These are phyloP conservation scores for Arthrinium phaeospermum DNA, from an alignment of 2,329 filamentous ascomycete species.

Conservation along the genomic window DNA sequence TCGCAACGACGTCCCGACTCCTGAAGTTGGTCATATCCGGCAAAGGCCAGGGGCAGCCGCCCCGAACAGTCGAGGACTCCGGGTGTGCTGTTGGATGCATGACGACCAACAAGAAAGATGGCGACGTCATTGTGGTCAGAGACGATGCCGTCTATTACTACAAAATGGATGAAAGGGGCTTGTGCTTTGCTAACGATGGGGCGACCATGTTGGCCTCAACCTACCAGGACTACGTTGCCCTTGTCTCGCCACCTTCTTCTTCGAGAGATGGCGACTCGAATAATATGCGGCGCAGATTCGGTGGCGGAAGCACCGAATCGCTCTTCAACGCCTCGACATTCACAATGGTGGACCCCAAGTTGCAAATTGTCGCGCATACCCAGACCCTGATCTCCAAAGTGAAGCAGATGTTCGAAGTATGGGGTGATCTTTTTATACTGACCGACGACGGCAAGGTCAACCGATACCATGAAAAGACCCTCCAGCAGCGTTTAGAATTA, in stretches of 20 bases:
- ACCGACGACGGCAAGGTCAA: slow-evolving; percentile 91
- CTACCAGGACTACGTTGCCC: slow-evolving; percentile 83
- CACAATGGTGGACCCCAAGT: slow-evolving; percentile 86
- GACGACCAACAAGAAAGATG: slow-evolving; percentile 79
- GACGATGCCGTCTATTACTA: slow-evolving; percentile 98
- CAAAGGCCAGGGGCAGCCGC: slow-evolving; percentile 86
- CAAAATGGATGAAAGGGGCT: slow-evolving; percentile 80
- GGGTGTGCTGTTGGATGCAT: slow-evolving; percentile 96
- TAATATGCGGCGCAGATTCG: slow-evolving; percentile 73
- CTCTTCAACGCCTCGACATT: slow-evolving; percentile 89
- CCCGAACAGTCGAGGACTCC: slow-evolving; percentile 84
- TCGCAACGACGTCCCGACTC: slow-evolving; percentile 88
- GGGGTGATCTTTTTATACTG: slow-evolving; percentile 91
- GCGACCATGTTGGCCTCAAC: slow-evolving; percentile 82
- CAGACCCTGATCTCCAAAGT: slow-evolving; percentile 84
- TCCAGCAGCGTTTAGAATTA: slow-evolving; percentile 91
- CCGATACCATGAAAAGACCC: slow-evolving; percentile 86
- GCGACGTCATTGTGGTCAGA: slow-evolving; percentile 87
- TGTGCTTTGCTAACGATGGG: slow-evolving; percentile 89
- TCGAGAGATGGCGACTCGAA: slow-evolving; percentile 61
- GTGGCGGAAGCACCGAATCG: slow-evolving; percentile 73
- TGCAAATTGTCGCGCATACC: slow-evolving; percentile 88
- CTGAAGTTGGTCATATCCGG: slow-evolving; percentile 86
- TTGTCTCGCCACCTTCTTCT: slow-evolving; percentile 76
- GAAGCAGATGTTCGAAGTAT: slow-evolving; percentile 80